Evolutionary conservation across 768 basidiomycete species (phyloP).

Genomic region (Plicaturopsis crispa): DNA sequence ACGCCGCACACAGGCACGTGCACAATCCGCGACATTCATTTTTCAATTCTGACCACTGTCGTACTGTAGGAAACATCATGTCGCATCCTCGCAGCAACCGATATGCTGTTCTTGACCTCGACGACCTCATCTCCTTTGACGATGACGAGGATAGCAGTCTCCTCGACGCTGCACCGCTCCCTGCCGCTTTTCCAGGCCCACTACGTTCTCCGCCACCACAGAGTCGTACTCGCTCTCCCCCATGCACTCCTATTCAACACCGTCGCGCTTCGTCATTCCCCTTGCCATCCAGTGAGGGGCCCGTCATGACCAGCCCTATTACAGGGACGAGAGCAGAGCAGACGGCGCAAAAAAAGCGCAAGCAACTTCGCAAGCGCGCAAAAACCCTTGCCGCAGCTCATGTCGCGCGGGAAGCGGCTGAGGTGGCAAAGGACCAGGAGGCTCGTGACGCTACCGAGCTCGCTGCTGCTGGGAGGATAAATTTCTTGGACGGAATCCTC

Average conservation of each 20-base stretch:
- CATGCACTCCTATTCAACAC: neutral
- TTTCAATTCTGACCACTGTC: no score
- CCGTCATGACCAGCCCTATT: slow-evolving; percentile 1
- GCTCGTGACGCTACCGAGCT: neutral
- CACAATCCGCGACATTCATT: no score
- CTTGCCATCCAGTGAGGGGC: slow-evolving; percentile 7
- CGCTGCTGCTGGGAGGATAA: neutral
- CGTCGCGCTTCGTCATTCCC: slow-evolving; percentile 3
- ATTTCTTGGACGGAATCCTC: slow-evolving; percentile 6
- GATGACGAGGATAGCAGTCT: no score
- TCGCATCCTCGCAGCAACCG: no score
- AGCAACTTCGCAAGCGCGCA: slow-evolving; percentile 1
- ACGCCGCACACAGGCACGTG: no score
- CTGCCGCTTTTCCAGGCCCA: no score
- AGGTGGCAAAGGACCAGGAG: neutral
- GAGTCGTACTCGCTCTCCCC: neutral
- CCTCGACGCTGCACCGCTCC: no score
- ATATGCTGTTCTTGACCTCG: no score
- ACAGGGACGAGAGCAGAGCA: slow-evolving; percentile 4
- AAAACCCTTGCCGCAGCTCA: neutral
- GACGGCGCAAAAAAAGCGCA: neutral
- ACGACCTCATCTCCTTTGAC: no score
- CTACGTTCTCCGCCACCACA: neutral
- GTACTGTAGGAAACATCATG: no score
- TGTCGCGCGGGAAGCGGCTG: neutral